Evolutionary conservation across 441 rosid genomes (phyloP).

Genomic region (Rhodomyrtus psidioides): DNA sequence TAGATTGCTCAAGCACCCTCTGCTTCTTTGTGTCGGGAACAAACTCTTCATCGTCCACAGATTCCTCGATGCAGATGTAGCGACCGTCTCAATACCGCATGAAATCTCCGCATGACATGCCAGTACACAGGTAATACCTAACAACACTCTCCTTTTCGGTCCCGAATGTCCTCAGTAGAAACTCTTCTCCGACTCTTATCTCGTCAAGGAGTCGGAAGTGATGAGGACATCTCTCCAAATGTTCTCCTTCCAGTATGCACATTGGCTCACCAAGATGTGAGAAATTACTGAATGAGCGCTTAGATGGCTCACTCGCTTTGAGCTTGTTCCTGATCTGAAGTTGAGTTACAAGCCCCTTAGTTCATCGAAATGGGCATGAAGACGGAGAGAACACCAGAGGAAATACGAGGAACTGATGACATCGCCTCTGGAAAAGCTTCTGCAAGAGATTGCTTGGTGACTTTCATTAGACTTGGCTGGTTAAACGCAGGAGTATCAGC

Average conservation of each 20-base stretch:
- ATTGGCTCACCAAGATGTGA: slow-evolving; percentile 84
- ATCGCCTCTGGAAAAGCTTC: slow-evolving; percentile 84
- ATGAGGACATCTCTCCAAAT: slow-evolving; percentile 75
- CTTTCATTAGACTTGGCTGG: slow-evolving; percentile 84
- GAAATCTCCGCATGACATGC: neutral
- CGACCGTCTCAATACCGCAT: neutral
- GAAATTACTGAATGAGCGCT: slow-evolving; percentile 73
- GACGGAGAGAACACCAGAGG: neutral
- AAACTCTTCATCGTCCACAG: too few relatives aligned
- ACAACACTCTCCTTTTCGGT: slow-evolving; percentile 80
- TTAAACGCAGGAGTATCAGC: slow-evolving; percentile 95
- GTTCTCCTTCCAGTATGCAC: slow-evolving; percentile 57
- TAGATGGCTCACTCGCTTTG: slow-evolving; percentile 27
- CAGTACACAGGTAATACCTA: slow-evolving; percentile 31
- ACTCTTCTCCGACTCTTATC: slow-evolving; percentile 76
- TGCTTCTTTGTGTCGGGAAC: too few relatives aligned
- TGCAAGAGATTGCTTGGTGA: slow-evolving; percentile 80
- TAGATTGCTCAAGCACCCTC: too few relatives aligned
- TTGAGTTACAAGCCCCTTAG: neutral
- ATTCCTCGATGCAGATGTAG: neutral
- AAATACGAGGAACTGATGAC: slow-evolving; percentile 2
- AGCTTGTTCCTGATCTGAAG: slow-evolving; percentile 43
- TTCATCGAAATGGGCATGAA: neutral
- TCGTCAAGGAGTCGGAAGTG: slow-evolving; percentile 80
- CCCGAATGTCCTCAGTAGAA: slow-evolving; percentile 77